phyloP scores from a whole-genome alignment of 345 rosid species.

The Moricandia arvensis region DNA sequence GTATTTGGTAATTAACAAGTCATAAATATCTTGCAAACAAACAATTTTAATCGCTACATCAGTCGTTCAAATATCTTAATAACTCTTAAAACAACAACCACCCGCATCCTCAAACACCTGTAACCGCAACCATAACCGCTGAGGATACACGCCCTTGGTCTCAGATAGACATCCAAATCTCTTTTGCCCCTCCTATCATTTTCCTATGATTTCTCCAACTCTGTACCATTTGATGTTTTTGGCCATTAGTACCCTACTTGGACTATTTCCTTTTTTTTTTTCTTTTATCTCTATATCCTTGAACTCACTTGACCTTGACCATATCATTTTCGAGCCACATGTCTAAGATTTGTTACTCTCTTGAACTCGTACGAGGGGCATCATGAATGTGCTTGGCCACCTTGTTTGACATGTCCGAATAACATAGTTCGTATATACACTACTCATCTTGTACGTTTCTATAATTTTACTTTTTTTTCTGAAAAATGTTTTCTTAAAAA shows the following conservation, averaged over 20 bases:
- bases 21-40: no score
- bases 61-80: no score
- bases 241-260: not conserved
- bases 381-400: slow-evolving; percentile 12
- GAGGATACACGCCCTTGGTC: no score
- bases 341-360: slow-evolving; percentile 12
- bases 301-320: not conserved
- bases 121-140: no score
- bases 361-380: slow-evolving; percentile 14
- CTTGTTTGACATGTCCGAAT: not conserved
- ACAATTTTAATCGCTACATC: no score
- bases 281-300: not conserved
- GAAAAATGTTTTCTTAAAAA: not conserved
- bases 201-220: no score
- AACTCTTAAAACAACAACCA: no score
- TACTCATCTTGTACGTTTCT: not conserved
- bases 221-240: slow-evolving; percentile 24
- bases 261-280: not conserved
- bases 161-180: not conserved
- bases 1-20: no score
- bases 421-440: not conserved
- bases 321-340: slow-evolving; percentile 13
- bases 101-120: no score
- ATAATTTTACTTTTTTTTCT: not conserved
- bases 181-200: no score